Evolutionary conservation across 805 yeast species (phyloP), one percentile per base, ranked within the genome.

Genomic region (Allodekkera sacchari): DNA sequence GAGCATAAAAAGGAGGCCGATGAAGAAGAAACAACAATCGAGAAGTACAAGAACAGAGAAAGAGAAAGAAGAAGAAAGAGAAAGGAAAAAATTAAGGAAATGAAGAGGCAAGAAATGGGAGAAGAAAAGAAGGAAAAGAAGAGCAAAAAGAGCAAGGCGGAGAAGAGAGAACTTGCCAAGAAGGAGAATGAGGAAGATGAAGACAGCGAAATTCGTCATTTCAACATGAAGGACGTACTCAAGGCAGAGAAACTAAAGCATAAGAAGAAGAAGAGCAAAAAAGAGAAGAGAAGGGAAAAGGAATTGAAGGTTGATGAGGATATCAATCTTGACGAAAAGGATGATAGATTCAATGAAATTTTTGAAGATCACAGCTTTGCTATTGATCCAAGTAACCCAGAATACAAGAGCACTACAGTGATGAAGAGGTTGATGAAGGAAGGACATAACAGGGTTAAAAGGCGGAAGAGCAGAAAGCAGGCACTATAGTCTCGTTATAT

Each of bases 381-480:
- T 9, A 87, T 94, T 52, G 98, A 94, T 57, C 94, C 96, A 15
- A 78, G 94, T 14, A 76, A 69, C 49, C 82, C 94, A n/a, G 95
- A 84, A 53, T 89, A 73, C 66, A 87, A 83, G 61, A 75, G 79
- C 57, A 88, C 97, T 1, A 63, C 74, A 12, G 85, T 92, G 17
- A 88, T 89, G 95, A 77, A 79, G 51, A 68, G 78, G 54, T 71
- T 92, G 35, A 58, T 92, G 61, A 66, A 73, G 27, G 95, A 87
- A 57, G 71, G 95, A 43, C 67, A 71, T 25, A 74, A 74, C 51
- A 68, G 77, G 48, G 52, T 59, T 23, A 49, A 48, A 27, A 43
- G 38, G 47, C 51, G 35, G 44, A 44, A 36, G 42, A 35, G 37
- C 35, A 35, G 28, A 41, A 35, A 34, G 7, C 12, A 12, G 7